Conservation (phyloP, 805 yeast genomes). For the Ogataea pilisensis region DNA sequence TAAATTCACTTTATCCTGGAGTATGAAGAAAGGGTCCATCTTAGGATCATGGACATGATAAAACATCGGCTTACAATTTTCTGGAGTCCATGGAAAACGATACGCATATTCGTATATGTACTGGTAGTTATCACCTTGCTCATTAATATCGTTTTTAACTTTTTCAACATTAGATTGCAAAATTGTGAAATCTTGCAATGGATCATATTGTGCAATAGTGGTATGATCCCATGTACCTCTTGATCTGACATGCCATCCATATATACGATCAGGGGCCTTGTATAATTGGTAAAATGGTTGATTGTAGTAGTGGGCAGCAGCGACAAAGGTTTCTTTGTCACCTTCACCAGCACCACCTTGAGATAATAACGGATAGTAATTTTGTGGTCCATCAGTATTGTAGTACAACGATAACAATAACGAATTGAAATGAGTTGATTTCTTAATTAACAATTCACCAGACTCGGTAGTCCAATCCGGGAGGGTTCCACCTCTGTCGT, state of each 20-base stretch:
- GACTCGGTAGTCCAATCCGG: constrained; percentile 67
- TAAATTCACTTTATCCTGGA: constrained; percentile 16
- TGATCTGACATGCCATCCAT: constrained; percentile 16
- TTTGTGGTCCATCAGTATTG: constrained; percentile 57
- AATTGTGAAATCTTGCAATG: constrained; percentile 22
- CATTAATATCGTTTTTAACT: constrained; percentile 4
- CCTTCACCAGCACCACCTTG: constrained; percentile 70
- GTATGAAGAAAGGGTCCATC: constrained; percentile 42
- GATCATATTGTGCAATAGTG: constrained; percentile 27
- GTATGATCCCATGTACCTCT: constrained; percentile 17
- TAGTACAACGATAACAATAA: constrained; percentile 60
- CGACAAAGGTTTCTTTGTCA: constrained; percentile 69
- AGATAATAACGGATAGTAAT: constrained; percentile 54
- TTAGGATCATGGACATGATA: constrained; percentile 50
- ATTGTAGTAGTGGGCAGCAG: constrained; percentile 51
- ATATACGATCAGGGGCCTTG: constrained; percentile 25
- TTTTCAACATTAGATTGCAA: constrained; percentile 7
- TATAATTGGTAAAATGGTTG: constrained; percentile 47
- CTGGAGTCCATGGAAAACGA: constrained; percentile 14
- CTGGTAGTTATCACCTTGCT: background rate
- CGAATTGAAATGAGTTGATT: constrained; percentile 51
- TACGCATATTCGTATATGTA: constrained; percentile 7
- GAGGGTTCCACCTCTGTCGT: constrained; percentile 59
- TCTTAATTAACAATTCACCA: constrained; percentile 59
- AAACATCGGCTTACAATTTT: constrained; percentile 23